Conservation (phyloP, 208 protist species). For the Perkinsela sp. region DNA sequence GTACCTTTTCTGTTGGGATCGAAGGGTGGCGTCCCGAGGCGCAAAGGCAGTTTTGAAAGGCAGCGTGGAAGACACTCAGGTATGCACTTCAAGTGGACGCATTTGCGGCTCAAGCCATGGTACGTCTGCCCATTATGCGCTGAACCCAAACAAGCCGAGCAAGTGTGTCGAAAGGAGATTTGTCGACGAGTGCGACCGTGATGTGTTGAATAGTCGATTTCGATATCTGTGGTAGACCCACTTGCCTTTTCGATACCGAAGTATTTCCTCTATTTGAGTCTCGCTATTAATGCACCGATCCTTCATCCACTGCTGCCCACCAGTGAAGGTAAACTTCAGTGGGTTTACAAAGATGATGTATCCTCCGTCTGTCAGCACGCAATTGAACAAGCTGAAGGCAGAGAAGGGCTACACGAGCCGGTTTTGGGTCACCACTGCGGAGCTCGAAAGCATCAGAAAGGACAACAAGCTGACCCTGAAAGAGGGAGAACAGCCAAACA, state of each 20-base stretch:
- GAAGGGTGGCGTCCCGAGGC: slow-evolving; percentile 60
- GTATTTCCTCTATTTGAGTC: too few species aligned
- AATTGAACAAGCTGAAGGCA: not conserved
- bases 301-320: too few species aligned
- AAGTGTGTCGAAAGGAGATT: slow-evolving; percentile 59
- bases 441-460: not conserved
- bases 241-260: too few species aligned
- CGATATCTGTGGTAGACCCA: too few species aligned
- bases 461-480: not conserved
- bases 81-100: slow-evolving; percentile 60
- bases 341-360: not conserved
- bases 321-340: not conserved
- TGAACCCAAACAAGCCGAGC: slow-evolving; percentile 54
- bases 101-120: slow-evolving; percentile 53
- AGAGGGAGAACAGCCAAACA: not conserved
- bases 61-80: slow-evolving; percentile 43
- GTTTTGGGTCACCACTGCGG: not conserved
- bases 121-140: slow-evolving; percentile 67
- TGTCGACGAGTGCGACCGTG: slow-evolving; percentile 61
- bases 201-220: too few species aligned
- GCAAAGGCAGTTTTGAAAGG: slow-evolving; percentile 60
- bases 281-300: too few species aligned
- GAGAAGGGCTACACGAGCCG: not conserved
- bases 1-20: slow-evolving; percentile 18
- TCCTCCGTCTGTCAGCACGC: not conserved